Percentiles rank a stretch among this genome's conserved stretches.
Evolutionary conservation across 306 rosid species (phyloP).

Genomic region (Cicer yamashitae): DNA sequence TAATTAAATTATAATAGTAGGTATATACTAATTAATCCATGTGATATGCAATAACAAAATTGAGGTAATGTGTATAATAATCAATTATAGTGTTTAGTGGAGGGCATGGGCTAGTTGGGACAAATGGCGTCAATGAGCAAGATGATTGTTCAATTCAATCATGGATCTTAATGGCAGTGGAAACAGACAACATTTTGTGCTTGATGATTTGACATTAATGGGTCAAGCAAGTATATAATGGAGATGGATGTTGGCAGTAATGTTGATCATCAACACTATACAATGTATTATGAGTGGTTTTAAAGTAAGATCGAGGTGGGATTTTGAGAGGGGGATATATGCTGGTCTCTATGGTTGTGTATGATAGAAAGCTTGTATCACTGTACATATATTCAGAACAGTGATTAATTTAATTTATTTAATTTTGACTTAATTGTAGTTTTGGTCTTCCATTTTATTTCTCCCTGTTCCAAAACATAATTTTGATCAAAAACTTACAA

Average conservation of each 20-base stretch:
- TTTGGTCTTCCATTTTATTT: too few relatives aligned
- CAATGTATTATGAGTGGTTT: neutral
- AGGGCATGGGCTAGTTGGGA: neutral
- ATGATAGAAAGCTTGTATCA: too few relatives aligned
- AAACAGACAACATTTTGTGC: slow-evolving; percentile 23
- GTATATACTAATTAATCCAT: too few relatives aligned
- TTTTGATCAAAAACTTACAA: too few relatives aligned
- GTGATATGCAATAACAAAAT: neutral
- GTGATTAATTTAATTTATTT: too few relatives aligned
- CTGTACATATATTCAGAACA: too few relatives aligned
- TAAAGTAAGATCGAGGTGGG: neutral
- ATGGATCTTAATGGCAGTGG: slow-evolving; percentile 8
- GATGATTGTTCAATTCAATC: slow-evolving; percentile 23
- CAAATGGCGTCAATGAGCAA: slow-evolving; percentile 16
- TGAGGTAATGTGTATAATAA: neutral
- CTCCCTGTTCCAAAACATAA: too few relatives aligned
- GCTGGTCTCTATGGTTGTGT: too few relatives aligned
- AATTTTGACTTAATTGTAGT: too few relatives aligned
- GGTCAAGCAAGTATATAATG: neutral
- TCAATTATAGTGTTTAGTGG: neutral
- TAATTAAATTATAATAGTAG: too few relatives aligned
- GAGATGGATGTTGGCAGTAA: neutral
- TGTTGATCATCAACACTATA: neutral
- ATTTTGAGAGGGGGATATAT: too few relatives aligned
- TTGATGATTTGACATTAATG: slow-evolving; percentile 30